phyloP scores from a whole-genome alignment of 179 eudicot genomes.

The Beta macrorhiza region DNA sequence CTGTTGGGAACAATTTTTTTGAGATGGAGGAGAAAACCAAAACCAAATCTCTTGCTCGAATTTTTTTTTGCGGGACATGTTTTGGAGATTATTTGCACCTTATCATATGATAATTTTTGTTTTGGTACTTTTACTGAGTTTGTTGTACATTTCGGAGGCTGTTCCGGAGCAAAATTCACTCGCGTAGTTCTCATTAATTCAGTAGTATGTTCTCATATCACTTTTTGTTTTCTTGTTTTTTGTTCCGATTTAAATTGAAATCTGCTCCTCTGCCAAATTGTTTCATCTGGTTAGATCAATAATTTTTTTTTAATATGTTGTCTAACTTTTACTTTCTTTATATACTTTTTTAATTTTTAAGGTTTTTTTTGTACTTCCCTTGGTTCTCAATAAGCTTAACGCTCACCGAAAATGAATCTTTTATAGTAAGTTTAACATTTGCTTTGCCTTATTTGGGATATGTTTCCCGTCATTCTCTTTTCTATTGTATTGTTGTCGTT shows the following conservation, averaged over 20 bases:
- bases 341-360: no score
- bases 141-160: constrained; percentile 7
- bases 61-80: constrained; percentile 24
- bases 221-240: background rate
- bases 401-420: no score
- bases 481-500: no score
- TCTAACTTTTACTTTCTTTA: no score
- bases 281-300: no score
- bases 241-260: background rate
- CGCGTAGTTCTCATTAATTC: background rate
- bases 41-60: constrained; percentile 15
- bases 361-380: no score
- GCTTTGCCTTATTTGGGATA: no score
- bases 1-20: constrained; percentile 35
- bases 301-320: no score
- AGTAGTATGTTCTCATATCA: background rate
- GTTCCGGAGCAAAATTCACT: background rate
- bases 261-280: no score
- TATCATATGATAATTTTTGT: constrained; percentile 11
- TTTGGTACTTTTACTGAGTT: background rate
- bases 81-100: constrained; percentile 22
- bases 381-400: no score
- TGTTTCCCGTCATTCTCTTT: no score
- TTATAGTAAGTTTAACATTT: no score
- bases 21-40: constrained; percentile 42